A percentile compares a stretch with the other conserved stretches of the same genome.
phyloP scores from a whole-genome alignment of 257 asterid species.

The Lavandula angustifolia region DNA sequence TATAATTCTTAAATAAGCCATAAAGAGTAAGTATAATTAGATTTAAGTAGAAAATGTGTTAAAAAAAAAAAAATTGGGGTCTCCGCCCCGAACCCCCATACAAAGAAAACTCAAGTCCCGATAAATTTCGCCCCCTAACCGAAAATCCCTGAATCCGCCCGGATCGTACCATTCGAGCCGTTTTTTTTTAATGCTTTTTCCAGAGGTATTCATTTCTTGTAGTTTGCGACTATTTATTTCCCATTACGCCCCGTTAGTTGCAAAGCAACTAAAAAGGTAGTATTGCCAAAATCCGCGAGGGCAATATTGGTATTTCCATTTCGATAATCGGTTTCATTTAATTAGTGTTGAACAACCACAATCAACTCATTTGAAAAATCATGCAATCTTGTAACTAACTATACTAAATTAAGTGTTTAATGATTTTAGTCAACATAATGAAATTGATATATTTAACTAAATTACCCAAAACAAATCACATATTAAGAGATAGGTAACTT shows the following conservation, averaged over 20 bases:
- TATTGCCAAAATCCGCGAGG: not conserved
- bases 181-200: no score
- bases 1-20: no score
- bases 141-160: no score
- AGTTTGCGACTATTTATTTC: not conserved
- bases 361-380: constrained; percentile 28
- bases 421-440: not conserved
- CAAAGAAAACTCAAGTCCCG: no score
- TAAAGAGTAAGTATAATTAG: no score
- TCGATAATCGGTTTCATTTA: not conserved
- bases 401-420: not conserved
- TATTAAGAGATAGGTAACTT: no score
- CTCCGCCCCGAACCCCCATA: no score
- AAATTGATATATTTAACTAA: not conserved
- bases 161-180: no score
- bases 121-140: no score
- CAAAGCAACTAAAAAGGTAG: no score
- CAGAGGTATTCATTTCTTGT: constrained; percentile 5
- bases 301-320: not conserved
- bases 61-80: no score
- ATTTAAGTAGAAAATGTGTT: no score
- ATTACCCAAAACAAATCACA: not conserved
- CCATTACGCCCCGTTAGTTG: not conserved
- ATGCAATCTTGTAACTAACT: not conserved
- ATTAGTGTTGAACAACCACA: constrained; percentile 30